Evolutionary conservation across 2,329 filamentous ascomycete genomes (phyloP).

Genomic region (Cladosporium velox): DNA sequence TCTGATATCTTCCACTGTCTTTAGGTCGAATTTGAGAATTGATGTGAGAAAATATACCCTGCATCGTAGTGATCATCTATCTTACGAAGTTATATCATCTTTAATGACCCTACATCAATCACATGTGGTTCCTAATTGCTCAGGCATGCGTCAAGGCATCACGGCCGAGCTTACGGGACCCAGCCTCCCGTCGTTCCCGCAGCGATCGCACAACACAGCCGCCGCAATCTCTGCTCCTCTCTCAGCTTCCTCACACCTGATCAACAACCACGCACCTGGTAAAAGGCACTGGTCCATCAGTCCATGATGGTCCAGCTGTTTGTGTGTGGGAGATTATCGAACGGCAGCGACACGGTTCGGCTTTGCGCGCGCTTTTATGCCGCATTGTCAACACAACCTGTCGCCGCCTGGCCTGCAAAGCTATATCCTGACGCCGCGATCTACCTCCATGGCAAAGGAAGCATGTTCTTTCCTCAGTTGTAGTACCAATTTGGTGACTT

Average conservation of each 20-base stretch:
- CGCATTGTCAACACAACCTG: background rate
- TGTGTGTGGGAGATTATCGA: background rate
- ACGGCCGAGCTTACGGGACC: background rate
- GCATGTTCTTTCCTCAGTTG: background rate
- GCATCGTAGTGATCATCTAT: background rate
- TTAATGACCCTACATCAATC: background rate
- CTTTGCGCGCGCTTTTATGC: background rate
- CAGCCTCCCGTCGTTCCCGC: background rate
- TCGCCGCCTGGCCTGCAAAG: background rate
- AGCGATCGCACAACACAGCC: background rate
- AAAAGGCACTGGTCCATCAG: background rate
- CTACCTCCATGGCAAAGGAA: background rate
- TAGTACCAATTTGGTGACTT: background rate
- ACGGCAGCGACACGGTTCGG: background rate
- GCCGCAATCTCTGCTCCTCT: background rate
- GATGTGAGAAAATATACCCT: too few relatives aligned
- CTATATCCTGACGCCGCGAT: background rate
- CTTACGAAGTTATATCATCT: background rate
- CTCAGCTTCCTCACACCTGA: background rate
- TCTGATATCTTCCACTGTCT: too few relatives aligned
- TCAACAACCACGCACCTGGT: background rate
- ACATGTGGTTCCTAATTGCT: too few relatives aligned
- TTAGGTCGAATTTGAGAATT: too few relatives aligned
- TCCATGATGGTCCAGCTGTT: background rate
- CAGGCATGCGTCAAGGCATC: background rate